Base-by-base conservation (phyloP, 2,329 filamentous ascomycete species). In the Neopestalotiopsis sp. region DNA sequence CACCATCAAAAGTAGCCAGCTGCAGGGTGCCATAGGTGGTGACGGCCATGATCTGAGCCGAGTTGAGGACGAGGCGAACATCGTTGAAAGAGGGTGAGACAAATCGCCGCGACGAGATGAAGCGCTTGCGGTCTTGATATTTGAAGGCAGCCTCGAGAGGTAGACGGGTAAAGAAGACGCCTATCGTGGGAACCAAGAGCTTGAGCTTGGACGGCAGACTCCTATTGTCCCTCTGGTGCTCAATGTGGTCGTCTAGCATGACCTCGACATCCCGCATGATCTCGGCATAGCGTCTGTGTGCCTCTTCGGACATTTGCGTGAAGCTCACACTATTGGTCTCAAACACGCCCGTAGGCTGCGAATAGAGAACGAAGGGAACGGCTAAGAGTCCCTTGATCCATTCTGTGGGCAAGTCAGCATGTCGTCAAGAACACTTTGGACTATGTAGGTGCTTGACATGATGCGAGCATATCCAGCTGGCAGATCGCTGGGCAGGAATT, bases 51-150 rank as follows among this genome's bases (percentile, higher is more conserved):
- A 95, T 87, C 81, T 99, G 96, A 20, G 96, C 95, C 53, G 96
- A 96, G 82, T 99, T 99, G 74, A 99, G 89, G 65, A 97, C 92
- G 30, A 98, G 86, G 2, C 96, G 91, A 69, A 99, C 90, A 78
- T 99, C 96, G 82, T 99, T 99, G 87, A 99, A 99, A 1, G 94
- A 97, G 0, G 96, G 96, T 1, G 95, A 93, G 1, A 99, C 96
- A 78, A 98, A 98, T 70, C 96, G 91, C 30, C 96, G 88, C 1
- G 92, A 94, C 34, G 94, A 97, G 76, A 99, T 99, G 80, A 91
- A 92, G 6, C 96, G 90, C 72, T 91, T 91, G 69, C 87, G 83
- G 79, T 99, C 96, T 81, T 98, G 96, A 81, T 93, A 95, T 73
- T 91, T 91, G 83, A 98, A 98, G 6, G 95, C 95, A 63, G 94